Evolutionary conservation across 75 land plant genomes (phyloP).

Genomic region (Ceratopteris richardii): DNA sequence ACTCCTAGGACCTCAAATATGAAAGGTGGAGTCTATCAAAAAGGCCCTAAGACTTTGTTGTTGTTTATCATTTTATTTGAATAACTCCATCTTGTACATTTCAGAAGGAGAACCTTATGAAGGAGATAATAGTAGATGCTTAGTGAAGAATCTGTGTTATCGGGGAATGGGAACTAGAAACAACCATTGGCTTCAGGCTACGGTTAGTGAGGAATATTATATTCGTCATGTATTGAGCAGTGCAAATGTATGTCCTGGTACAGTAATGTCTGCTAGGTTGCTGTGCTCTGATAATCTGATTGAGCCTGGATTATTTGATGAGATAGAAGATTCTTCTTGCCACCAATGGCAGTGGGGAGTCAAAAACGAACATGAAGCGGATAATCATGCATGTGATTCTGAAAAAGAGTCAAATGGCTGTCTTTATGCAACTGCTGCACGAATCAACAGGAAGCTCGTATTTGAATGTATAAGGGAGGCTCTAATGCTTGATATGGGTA

Average conservation of each 20-base stretch:
- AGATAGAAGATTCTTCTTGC: background rate
- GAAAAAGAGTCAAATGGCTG: too few relatives aligned
- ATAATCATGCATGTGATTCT: too few relatives aligned
- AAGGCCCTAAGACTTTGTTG: background rate
- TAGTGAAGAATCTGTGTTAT: too few relatives aligned
- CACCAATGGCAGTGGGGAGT: background rate
- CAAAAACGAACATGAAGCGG: background rate
- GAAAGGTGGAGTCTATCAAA: background rate
- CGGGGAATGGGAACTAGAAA: too few relatives aligned
- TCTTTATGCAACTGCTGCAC: background rate
- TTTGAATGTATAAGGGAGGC: conserved; percentile 50
- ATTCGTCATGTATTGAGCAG: background rate
- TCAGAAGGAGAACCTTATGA: background rate
- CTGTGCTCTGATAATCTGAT: background rate
- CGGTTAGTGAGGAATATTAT: background rate
- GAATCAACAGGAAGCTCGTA: conserved; percentile 26
- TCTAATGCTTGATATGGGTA: conserved; percentile 14
- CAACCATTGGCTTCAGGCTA: too few relatives aligned
- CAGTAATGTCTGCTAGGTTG: background rate
- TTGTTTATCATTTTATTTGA: background rate
- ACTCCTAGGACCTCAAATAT: background rate
- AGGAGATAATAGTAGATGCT: background rate
- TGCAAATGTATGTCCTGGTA: background rate
- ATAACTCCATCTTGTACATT: background rate
- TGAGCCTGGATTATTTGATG: background rate